Evolutionary conservation across 371 early-diverging fungal species (phyloP).

Genomic region (Mortierella sp.): DNA sequence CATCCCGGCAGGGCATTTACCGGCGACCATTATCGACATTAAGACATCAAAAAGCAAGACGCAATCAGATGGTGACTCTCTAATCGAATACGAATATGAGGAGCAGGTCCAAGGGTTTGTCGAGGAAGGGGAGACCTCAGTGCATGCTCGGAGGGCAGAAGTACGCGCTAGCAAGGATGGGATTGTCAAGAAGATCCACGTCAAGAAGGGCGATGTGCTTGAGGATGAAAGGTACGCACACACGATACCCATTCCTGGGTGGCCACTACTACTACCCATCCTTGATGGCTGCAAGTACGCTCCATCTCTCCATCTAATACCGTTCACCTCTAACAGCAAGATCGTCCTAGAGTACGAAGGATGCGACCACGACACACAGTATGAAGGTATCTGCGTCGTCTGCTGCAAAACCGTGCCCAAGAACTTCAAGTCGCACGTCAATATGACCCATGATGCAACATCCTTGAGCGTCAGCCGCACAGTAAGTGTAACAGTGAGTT

Average conservation of each 20-base stretch:
- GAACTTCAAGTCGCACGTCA: constrained; percentile 59
- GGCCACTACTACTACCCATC: not conserved
- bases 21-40: constrained; percentile 46
- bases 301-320: too few species aligned
- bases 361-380: constrained; percentile 84
- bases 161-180: constrained; percentile 33
- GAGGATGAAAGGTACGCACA: constrained; percentile 18
- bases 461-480: constrained; percentile 77
- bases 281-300: too few species aligned
- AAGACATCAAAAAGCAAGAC: constrained; percentile 18
- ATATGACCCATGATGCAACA: constrained; percentile 81
- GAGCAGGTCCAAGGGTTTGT: constrained; percentile 35
- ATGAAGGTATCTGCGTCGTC: constrained; percentile 83
- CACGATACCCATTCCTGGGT: not conserved
- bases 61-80: constrained; percentile 21
- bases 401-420: constrained; percentile 70
- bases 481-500: constrained; percentile 44
- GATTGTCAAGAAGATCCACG: constrained; percentile 13
- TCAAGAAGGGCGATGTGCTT: constrained; percentile 31
- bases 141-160: constrained; percentile 21
- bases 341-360: constrained; percentile 54
- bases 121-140: constrained; percentile 30
- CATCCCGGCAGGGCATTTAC: constrained; percentile 39
- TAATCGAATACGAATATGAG: constrained; percentile 43
- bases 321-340: constrained; percentile 10